Base-by-base conservation (phyloP, 2,329 filamentous ascomycete genomes). In the Colletotrichum tanaceti region DNA sequence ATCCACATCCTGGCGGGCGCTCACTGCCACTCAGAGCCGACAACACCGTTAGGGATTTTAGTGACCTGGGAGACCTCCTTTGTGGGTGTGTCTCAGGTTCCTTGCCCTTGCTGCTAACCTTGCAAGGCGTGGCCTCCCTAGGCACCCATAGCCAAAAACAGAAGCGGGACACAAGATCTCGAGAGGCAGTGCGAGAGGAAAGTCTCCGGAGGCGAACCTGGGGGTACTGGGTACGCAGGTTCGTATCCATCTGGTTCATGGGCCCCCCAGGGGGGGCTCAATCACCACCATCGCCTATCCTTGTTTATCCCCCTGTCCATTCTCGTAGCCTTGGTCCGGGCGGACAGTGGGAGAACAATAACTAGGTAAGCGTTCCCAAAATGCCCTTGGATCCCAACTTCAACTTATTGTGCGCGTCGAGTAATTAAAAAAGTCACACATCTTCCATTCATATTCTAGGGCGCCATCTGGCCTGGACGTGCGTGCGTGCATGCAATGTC, bases 121-220 rank as follows among this genome's bases (percentile, higher is more conserved):
- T 69, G 66, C 55, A 69, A 69, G 66, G 66, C 63, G 66, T 69
- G 43, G 63, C 43, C 52, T 61, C 43, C 65, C 65, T 55, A 65
- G 43, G 65, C 53, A 65, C 18, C 35, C 65, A 60, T 65, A 47
- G 41, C 62, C 63, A 18, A 66, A 69, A 66, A 39, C 39, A 46
- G 66, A 55, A 49, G 39, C 50, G 50, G 28, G 9, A 39, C 32
- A 39, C 50, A 39, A 16, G 20, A 52, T 39, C 14, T 43, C 38
- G 28, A 60, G 55, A 66, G 65, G 66, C 62, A 22, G 66, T 66
- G 66, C 50, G 49, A 61, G 62, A 54, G 54, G 24, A 60, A 69
- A 66, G 57, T 69, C 66, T 69, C 66, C 66, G 66, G 57, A 57
- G 57, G 55, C 16, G 49, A 52, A 65, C 62, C 49, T 66, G 65